Base-by-base conservation (phyloP, 345 rosid species). In the Corchorus capsularis region DNA sequence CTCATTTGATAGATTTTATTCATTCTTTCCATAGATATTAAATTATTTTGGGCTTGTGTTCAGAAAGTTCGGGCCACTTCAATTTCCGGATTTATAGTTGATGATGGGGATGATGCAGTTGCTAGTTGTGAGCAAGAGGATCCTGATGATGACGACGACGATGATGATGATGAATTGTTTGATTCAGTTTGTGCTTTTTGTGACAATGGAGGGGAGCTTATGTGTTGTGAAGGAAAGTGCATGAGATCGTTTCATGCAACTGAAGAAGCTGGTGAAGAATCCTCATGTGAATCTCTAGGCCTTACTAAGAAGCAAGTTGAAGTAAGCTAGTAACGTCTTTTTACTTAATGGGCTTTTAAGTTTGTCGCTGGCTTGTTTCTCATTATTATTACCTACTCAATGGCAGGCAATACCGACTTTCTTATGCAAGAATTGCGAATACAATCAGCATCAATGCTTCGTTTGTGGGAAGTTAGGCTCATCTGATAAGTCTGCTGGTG, bases 141-240 rank as follows among this genome's bases (percentile, higher is more conserved):
- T 47, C 82, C 81, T 2, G 73, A 77, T 45, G 87, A 85, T 0
- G 91, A 87, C 4, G 89, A 85, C 0, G 91, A 87, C 5, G 89
- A 87, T 22, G 91, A 87, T 5, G 77, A 74, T 61, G 66, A 60
- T 60, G 76, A 77, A 2, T 57, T 80, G 46, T 92, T 86, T 83
- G 98, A 91, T 83, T 72, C 89, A 59, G 95, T 89, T 73, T 93
- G 98, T 88, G 87, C 97, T 8, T 76, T 93, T 52, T 94, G 98
- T 83, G 98, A 94, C 78, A 89, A 94, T 78, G 98, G 98, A 41
- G 98, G 98, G 16, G 75, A 81, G 0, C 75, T 95, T 53, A 10
- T 93, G 75, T 90, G 94, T 73, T 96, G 99, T 82, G 98, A 96
- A 17, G 99, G 98, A 57, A 89, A 81, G 76, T 96, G 99, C 82